Evolutionary conservation across 306 rosid species (phyloP).

Genomic region (Elaeagnus macrophylla): DNA sequence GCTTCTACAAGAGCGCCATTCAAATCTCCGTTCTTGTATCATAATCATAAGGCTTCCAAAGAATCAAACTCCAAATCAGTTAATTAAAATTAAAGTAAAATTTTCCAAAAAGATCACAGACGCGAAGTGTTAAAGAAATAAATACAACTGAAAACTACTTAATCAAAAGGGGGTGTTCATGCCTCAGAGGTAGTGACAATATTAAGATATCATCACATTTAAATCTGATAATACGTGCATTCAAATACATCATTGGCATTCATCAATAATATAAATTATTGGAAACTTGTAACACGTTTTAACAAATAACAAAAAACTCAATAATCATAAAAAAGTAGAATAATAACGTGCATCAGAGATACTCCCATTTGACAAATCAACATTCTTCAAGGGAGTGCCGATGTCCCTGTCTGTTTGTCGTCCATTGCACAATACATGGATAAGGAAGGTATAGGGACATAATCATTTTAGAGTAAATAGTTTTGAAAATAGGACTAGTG

Average conservation of each 20-base stretch:
- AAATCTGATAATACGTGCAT: conserved; percentile 43
- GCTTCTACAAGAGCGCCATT: conserved; percentile 51
- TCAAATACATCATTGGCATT: conserved; percentile 61
- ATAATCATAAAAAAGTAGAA: background rate
- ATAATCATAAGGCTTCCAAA: conserved; percentile 50
- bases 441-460: no score
- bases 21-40: conserved; percentile 69
- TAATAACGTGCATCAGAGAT: conserved; percentile 41
- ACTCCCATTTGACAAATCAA: conserved; percentile 59
- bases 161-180: background rate
- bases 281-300: no score
- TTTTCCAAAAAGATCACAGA: background rate
- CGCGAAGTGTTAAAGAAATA: background rate
- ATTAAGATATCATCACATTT: conserved; percentile 39
- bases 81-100: background rate
- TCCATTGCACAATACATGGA: conserved; percentile 29
- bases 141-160: no score
- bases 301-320: no score
- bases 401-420: conserved; percentile 64
- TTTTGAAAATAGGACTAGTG: no score
- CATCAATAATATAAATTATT: no score
- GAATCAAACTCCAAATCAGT: background rate
- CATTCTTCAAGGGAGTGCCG: conserved; percentile 38
- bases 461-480: no score
- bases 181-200: conserved; percentile 79